Evolutionary conservation across 2,329 filamentous ascomycete species (phyloP), one percentile per base, ranked within the genome.

Genomic region (Stagonosporopsis cucurbitacearum): DNA sequence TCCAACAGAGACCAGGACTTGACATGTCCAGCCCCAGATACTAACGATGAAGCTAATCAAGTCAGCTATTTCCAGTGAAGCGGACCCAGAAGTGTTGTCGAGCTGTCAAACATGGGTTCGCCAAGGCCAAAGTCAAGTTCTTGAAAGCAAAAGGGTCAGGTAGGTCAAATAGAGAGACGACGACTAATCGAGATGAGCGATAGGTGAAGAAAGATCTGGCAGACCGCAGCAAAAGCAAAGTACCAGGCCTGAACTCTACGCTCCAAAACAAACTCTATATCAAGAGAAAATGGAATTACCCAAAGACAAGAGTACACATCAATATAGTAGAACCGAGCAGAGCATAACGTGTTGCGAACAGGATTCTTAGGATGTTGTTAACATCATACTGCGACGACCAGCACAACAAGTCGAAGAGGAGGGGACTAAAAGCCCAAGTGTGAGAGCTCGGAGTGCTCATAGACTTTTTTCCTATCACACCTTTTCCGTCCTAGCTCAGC

Each of bases 401-500:
- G 3, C 22, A 17, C n/a, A 40, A 25, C 15, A 6, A 17, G 2
- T 30, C 4, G 19, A 12, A 49, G n/a, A 15, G 9, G 8, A 32
- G 20, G 28, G 25, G 37, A n/a, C n/a, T n/a, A 17, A 25, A 41
- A 49, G 37, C 17, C 37, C 20, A 11, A 49, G 36, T 35, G 32
- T 33, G 3, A 44, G 9, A 19, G 13, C 19, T 36, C 13, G 25
- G n/a, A 40, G 35, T 40, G 36, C 12, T 33, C 35, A 32, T 40
- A 32, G 26, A 49, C 42, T 52, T 52, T 40, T 22, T 17, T n/a
- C n/a, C 12, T 22, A 36, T 37, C 36, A 53, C 43, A 26, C 50
- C 50, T n/a, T 13, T 36, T 41, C 41, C 11, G 30, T 23, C 15
- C 36, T 53, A 30, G 50, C 22, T 13, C 22, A 26, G 23, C 19